Percentiles rank a stretch among this genome's conserved stretches.
phyloP scores from a whole-genome alignment of 2,329 filamentous ascomycete genomes.

The Fusarium austroafricanum region DNA sequence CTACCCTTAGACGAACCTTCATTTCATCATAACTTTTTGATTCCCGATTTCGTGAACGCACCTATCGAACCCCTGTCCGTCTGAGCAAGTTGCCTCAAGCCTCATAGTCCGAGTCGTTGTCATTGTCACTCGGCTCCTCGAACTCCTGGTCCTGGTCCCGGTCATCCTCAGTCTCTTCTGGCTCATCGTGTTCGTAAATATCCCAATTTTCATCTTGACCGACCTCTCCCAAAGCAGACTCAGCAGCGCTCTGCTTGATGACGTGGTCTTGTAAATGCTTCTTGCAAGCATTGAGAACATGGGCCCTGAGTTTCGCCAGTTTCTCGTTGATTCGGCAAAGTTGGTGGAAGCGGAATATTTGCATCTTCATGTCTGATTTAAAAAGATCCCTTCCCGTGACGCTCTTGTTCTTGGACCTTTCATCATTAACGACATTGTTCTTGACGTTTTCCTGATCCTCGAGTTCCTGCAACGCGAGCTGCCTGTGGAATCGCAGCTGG shows the following conservation, averaged over 20 bases:
- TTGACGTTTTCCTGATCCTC: neutral
- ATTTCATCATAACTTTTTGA: neutral
- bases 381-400: conserved; percentile 3
- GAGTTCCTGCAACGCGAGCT: conserved; percentile 6
- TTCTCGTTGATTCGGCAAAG: neutral
- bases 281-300: conserved; percentile 28
- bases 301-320: conserved; percentile 6
- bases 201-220: conserved; percentile 2
- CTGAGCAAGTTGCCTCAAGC: neutral
- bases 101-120: conserved; percentile 27
- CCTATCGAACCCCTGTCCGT: neutral
- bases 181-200: neutral
- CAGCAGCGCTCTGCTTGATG: neutral
- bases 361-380: conserved; percentile 17
- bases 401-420: neutral
- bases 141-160: conserved; percentile 3
- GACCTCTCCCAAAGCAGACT: neutral
- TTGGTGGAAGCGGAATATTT: neutral
- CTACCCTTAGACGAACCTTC: neutral
- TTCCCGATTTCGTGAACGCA: neutral
- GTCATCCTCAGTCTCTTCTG: neutral
- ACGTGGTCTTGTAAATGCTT: conserved; percentile 6
- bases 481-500: conserved; percentile 25
- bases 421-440: neutral
- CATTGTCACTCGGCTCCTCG: conserved; percentile 4